Percentiles rank a stretch among this genome's conserved stretches.
Conservation (phyloP, 768 basidiomycete genomes). For the Podaxis sp. region DNA sequence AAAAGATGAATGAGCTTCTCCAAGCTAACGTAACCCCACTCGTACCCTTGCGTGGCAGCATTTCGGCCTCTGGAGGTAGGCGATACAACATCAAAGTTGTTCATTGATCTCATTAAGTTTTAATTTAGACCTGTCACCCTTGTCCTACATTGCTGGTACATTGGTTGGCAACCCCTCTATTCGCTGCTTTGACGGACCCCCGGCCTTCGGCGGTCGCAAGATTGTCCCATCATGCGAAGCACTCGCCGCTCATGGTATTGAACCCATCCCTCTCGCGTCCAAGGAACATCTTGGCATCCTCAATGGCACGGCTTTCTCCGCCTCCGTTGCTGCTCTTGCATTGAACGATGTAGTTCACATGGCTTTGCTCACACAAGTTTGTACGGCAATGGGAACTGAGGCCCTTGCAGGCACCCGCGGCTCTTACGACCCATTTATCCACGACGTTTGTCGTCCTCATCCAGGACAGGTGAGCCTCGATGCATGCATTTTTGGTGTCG, state of each 20-base stretch:
- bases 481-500: background rate
- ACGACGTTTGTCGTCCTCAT: slow-evolving; percentile 71
- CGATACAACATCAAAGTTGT: background rate
- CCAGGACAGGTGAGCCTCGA: slow-evolving; percentile 57
- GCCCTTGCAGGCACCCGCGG: slow-evolving; percentile 71
- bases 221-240: slow-evolving; percentile 55
- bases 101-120: slow-evolving; percentile 12
- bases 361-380: slow-evolving; percentile 61
- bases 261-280: slow-evolving; percentile 61
- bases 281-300: slow-evolving; percentile 80
- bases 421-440: slow-evolving; percentile 78
- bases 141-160: slow-evolving; percentile 80
- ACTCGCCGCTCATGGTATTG: slow-evolving; percentile 53
- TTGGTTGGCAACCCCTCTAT: slow-evolving; percentile 79
- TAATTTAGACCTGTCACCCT: slow-evolving; percentile 60
- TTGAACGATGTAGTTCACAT: slow-evolving; percentile 69
- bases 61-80: slow-evolving; percentile 78
- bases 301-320: slow-evolving; percentile 85
- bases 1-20: slow-evolving; percentile 73
- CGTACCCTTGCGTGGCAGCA: slow-evolving; percentile 79
- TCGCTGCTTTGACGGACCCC: slow-evolving; percentile 57
- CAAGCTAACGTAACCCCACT: slow-evolving; percentile 69
- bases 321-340: slow-evolving; percentile 72
- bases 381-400: slow-evolving; percentile 82
- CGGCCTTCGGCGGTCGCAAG: slow-evolving; percentile 41